phyloP scores from a whole-genome alignment of 202 grass and related monocot genomes.

The Carex arenaria region DNA sequence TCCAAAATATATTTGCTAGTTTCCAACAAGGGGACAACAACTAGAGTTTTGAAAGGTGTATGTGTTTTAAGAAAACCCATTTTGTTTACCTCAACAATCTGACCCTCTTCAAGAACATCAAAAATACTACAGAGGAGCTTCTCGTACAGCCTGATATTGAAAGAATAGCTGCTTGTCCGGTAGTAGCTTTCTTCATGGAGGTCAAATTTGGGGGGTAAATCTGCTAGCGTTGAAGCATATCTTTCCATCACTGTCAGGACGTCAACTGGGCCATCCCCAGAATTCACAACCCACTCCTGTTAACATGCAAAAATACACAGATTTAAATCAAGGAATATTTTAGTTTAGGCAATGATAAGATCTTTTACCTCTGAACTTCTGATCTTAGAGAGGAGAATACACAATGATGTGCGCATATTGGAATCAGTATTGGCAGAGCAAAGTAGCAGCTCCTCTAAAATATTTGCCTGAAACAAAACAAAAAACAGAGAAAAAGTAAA shows the following conservation, averaged over 20 bases:
- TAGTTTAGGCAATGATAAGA: slow-evolving; percentile 18
- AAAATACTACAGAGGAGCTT: slow-evolving; percentile 82
- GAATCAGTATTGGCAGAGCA: slow-evolving; percentile 38
- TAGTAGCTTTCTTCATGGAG: slow-evolving; percentile 58
- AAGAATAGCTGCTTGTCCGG: slow-evolving; percentile 67
- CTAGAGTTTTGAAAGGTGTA: background rate
- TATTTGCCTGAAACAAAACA: slow-evolving; percentile 58
- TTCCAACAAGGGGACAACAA: background rate
- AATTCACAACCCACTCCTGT: slow-evolving; percentile 71
- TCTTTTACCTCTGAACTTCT: slow-evolving; percentile 72
- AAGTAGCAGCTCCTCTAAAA: slow-evolving; percentile 83
- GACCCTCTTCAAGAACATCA: slow-evolving; percentile 91
- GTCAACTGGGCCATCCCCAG: slow-evolving; percentile 51
- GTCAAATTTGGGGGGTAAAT: slow-evolving; percentile 44
- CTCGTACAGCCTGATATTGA: slow-evolving; percentile 82
- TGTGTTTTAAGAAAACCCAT: slow-evolving; percentile 5
- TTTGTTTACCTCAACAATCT: slow-evolving; percentile 69
- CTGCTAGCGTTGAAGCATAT: slow-evolving; percentile 53
- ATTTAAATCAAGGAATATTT: slow-evolving; percentile 19
- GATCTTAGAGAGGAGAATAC: slow-evolving; percentile 62
- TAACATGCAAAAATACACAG: slow-evolving; percentile 26
- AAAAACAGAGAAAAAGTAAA: slow-evolving; percentile 14
- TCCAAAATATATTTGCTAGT: background rate
- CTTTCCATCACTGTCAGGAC: slow-evolving; percentile 62
- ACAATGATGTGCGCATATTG: slow-evolving; percentile 42